phyloP scores from a whole-genome alignment of 2,329 filamentous ascomycete species.

The Colletotrichum siamense region DNA sequence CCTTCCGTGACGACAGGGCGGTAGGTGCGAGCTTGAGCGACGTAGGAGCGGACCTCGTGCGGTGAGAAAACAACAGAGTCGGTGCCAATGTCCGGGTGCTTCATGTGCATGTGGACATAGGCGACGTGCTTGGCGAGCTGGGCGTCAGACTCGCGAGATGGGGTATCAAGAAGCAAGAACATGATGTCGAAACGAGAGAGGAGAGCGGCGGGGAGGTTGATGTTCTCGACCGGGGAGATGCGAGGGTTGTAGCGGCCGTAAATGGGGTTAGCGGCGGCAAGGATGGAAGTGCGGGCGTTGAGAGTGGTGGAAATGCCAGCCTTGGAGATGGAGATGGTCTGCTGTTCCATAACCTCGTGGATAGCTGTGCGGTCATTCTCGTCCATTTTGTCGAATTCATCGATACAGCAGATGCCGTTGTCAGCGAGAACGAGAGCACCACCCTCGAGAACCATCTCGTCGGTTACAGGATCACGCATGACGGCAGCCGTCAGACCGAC shows the following conservation, averaged over 20 bases:
- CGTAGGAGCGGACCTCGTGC: slow-evolving; percentile 93
- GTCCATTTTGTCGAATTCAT: slow-evolving; percentile 91
- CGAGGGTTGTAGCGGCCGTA: slow-evolving; percentile 98
- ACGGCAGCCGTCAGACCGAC: slow-evolving; percentile 84
- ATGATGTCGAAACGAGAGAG: slow-evolving; percentile 97
- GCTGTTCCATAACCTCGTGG: slow-evolving; percentile 89
- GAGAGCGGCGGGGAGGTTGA: slow-evolving; percentile 96
- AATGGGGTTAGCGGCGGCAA: slow-evolving; percentile 94
- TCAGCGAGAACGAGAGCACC: slow-evolving; percentile 81
- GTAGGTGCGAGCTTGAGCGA: slow-evolving; percentile 89
- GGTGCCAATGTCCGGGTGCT: slow-evolving; percentile 77
- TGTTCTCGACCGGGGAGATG: slow-evolving; percentile 97
- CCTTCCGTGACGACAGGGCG: slow-evolving; percentile 83
- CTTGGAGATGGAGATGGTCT: slow-evolving; percentile 86
- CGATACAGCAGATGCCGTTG: slow-evolving; percentile 86
- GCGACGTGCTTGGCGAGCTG: slow-evolving; percentile 95
- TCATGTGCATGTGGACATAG: slow-evolving; percentile 96
- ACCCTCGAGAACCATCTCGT: slow-evolving; percentile 84
- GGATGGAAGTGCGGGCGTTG: slow-evolving; percentile 93
- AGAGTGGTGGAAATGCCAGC: slow-evolving; percentile 76
- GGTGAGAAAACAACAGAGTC: slow-evolving; percentile 81
- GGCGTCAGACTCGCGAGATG: slow-evolving; percentile 86
- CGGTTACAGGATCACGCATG: slow-evolving; percentile 83
- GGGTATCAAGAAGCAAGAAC: slow-evolving; percentile 95
- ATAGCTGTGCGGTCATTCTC: slow-evolving; percentile 83